Evolutionary conservation across 1,284 basidiomycete species (phyloP).

Genomic region (Ceratobasidium sp.): DNA sequence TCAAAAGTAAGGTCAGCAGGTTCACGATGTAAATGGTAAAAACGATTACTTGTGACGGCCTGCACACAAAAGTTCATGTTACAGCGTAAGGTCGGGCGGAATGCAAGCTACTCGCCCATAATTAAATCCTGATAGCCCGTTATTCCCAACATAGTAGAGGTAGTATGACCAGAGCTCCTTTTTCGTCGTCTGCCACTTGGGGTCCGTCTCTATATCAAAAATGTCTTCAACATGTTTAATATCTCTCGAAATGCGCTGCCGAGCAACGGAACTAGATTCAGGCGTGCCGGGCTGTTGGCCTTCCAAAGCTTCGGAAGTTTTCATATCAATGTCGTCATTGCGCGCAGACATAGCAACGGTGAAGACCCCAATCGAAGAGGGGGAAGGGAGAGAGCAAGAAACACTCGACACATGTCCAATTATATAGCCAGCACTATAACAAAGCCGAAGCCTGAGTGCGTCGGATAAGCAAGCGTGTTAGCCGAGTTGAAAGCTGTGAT

Average conservation of each 20-base stretch:
- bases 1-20: neutral
- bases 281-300: neutral
- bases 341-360: neutral
- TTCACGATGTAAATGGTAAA: neutral
- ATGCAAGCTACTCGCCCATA: slow-evolving; percentile 69
- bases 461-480: slow-evolving; percentile 13
- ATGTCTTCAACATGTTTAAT: slow-evolving; percentile 32
- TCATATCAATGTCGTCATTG: neutral
- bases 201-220: slow-evolving; percentile 41
- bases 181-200: slow-evolving; percentile 65
- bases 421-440: slow-evolving; percentile 15
- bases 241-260: neutral
- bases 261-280: neutral
- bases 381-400: neutral
- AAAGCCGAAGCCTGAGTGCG: neutral
- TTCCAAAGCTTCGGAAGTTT: neutral
- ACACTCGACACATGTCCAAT: neutral
- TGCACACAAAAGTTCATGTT: neutral
- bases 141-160: slow-evolving; percentile 80
- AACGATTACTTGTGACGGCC: slow-evolving; percentile 27
- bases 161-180: slow-evolving; percentile 78
- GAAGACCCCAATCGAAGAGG: neutral
- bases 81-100: neutral
- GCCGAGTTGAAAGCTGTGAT: neutral
- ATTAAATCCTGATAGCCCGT: slow-evolving; percentile 79